A percentile compares a stretch with the other conserved stretches of the same genome.
phyloP scores from a whole-genome alignment of 1,284 basidiomycete genomes.

The Fomes fomentarius region DNA sequence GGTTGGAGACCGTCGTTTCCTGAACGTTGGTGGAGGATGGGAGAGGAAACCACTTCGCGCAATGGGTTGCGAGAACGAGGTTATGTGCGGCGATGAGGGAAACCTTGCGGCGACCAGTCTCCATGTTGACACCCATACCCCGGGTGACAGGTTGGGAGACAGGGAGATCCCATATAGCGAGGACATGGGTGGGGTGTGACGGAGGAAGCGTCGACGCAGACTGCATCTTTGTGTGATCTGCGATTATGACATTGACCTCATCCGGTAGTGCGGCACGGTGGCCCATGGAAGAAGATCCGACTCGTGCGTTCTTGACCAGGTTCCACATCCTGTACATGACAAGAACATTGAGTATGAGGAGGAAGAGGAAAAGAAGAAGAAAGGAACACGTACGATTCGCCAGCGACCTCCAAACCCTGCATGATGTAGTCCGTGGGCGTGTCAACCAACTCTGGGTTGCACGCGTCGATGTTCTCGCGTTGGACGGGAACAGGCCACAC shows the following conservation, averaged over 20 bases:
- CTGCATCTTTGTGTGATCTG: conserved; percentile 16
- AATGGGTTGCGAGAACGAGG: conserved; percentile 54
- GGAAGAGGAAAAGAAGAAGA: neutral
- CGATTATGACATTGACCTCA: conserved; percentile 28
- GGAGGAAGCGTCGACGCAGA: conserved; percentile 28
- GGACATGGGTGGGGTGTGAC: conserved; percentile 55
- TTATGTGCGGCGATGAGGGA: conserved; percentile 56
- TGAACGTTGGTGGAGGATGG: conserved; percentile 42
- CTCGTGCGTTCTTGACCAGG: conserved; percentile 11
- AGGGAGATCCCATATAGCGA: conserved; percentile 47
- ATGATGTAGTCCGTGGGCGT: conserved; percentile 41
- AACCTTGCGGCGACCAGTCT: conserved; percentile 32
- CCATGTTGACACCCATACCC: conserved; percentile 6
- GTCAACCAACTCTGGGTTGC: conserved; percentile 37
- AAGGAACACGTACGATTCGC: conserved; percentile 34
- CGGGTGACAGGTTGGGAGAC: conserved; percentile 14
- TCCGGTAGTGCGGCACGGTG: conserved; percentile 27
- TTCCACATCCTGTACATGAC: conserved; percentile 21
- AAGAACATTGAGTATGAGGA: neutral
- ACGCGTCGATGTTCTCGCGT: conserved; percentile 30
- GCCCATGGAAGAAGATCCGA: conserved; percentile 14
- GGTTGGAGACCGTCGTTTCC: conserved; percentile 28
- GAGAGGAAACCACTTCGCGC: conserved; percentile 46
- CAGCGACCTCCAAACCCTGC: conserved; percentile 34
- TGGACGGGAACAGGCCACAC: conserved; percentile 31